A percentile compares a stretch with the other conserved stretches of the same genome.
Evolutionary conservation across 257 asterid species (phyloP).

Genomic region (Fraxinus excelsior): DNA sequence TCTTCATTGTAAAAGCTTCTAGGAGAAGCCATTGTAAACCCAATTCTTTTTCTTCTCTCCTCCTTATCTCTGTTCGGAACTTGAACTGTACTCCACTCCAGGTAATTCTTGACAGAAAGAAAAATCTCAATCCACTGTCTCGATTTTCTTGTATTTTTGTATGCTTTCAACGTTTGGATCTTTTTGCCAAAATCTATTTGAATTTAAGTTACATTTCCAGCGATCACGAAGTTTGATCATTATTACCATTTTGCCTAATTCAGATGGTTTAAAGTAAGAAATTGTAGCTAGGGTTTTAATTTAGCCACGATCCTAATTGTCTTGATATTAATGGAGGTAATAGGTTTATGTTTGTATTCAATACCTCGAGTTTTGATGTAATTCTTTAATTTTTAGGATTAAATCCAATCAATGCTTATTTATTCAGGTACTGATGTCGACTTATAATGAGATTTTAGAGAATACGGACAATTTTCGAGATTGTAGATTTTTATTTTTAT

Average conservation of each 20-base stretch:
- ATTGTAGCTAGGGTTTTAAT: neutral
- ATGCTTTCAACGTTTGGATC: neutral
- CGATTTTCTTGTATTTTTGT: neutral
- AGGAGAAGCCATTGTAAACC: neutral
- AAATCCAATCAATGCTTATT: neutral
- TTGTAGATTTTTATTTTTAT: neutral
- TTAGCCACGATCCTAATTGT: neutral
- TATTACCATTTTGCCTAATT: neutral
- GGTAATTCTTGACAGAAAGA: neutral
- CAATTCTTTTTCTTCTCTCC: neutral
- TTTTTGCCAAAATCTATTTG: neutral
- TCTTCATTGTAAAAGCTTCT: neutral
- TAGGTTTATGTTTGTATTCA: neutral
- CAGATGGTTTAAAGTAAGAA: neutral
- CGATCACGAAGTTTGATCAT: neutral
- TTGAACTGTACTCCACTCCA: neutral
- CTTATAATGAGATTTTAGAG: neutral
- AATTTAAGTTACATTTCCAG: neutral
- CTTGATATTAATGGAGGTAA: neutral
- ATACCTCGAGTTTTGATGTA: neutral
- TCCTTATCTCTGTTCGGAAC: neutral
- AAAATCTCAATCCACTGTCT: neutral
- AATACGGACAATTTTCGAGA: neutral
- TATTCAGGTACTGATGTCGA: neutral
- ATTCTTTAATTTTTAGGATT: neutral